Conservation (phyloP, 1,139 yeast genomes). For the Magnusiomyces clavatus region DNA sequence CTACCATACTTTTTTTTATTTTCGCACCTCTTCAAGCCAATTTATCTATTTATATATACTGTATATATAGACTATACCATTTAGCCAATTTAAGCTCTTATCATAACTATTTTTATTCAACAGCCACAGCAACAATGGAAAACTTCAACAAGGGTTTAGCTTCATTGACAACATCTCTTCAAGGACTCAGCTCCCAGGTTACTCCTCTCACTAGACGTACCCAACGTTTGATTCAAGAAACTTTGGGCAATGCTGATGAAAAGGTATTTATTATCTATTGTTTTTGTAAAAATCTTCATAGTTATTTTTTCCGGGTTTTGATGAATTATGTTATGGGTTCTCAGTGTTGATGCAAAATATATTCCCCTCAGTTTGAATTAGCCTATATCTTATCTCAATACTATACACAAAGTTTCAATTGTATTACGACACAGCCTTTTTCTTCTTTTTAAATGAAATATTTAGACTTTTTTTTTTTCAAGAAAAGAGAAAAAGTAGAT, state of each 20-base stretch:
- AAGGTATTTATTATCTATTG: conserved; percentile 27
- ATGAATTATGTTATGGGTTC: no score
- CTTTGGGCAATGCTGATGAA: conserved; percentile 71
- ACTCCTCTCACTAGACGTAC: conserved; percentile 76
- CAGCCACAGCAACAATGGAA: not conserved
- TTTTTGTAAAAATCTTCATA: not conserved
- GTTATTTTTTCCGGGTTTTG: not conserved
- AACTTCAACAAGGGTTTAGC: conserved; percentile 34
- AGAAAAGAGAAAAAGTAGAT: no score
- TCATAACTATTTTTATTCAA: not conserved
- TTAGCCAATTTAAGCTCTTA: not conserved
- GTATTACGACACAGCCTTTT: no score
- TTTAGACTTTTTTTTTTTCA: not conserved
- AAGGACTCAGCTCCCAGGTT: conserved; percentile 34
- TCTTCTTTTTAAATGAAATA: not conserved
- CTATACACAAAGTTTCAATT: no score
- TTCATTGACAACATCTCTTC: conserved; percentile 29
- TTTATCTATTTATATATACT: conserved; percentile 3
- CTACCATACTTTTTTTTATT: no score
- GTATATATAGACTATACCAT: no score
- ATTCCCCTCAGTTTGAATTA: no score
- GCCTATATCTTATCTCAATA: no score
- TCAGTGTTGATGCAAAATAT: no score
- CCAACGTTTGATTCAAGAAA: conserved; percentile 69
- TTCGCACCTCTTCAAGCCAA: not conserved